Percentiles rank a stretch among this genome's conserved stretches.
phyloP scores from a whole-genome alignment of 2,329 filamentous ascomycete genomes.

The Paecilomyces variotii region DNA sequence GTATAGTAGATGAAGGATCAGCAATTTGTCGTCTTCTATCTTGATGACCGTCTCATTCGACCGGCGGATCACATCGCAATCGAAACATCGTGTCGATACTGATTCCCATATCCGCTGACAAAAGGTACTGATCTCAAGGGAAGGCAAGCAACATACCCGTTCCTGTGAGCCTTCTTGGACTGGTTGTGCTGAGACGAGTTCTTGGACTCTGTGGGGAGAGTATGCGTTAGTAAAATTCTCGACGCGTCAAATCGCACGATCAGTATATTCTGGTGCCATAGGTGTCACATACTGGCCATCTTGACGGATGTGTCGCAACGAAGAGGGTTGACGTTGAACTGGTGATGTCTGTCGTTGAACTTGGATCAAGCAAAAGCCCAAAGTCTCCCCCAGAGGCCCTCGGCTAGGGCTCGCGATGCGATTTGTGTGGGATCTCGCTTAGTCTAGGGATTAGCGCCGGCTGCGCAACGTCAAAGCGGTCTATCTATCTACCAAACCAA shows the following conservation, averaged over 20 bases:
- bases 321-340: conserved; percentile 28
- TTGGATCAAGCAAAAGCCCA: conserved; percentile 22
- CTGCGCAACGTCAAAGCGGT: conserved; percentile 13
- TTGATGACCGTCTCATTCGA: background rate
- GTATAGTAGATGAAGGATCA: conserved; percentile 15
- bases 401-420: conserved; percentile 26
- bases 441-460: conserved; percentile 8
- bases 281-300: conserved; percentile 38
- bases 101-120: background rate
- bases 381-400: conserved; percentile 13
- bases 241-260: background rate
- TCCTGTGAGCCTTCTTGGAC: conserved; percentile 96
- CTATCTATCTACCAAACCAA: background rate
- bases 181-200: conserved; percentile 99
- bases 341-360: conserved; percentile 24
- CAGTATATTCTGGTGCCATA: background rate
- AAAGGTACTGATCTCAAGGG: background rate
- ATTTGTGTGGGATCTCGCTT: conserved; percentile 37
- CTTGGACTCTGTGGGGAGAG: conserved; percentile 73
- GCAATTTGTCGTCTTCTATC: background rate
- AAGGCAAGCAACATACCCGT: conserved; percentile 64
- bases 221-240: background rate
- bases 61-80: background rate
- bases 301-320: conserved; percentile 36
- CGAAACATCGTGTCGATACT: background rate